Evolutionary conservation across 345 rosid species (phyloP).

Genomic region (Moricandia moricandioides): DNA sequence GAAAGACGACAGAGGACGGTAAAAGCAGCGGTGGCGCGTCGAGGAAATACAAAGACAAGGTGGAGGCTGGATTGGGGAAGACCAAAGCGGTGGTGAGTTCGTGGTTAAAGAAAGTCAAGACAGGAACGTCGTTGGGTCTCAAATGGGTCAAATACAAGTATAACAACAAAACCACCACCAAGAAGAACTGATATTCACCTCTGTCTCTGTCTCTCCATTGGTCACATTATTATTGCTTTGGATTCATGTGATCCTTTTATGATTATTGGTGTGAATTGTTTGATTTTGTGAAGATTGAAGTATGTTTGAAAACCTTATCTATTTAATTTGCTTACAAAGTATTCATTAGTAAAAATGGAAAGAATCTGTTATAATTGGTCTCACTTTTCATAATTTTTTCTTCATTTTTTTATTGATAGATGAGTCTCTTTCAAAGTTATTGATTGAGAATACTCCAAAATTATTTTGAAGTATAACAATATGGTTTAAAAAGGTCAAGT

Average conservation of each 20-base stretch:
- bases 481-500: no score
- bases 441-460: no score
- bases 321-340: no score
- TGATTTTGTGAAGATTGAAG: background rate
- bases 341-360: no score
- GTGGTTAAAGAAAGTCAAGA: constrained; percentile 58
- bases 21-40: constrained; percentile 16
- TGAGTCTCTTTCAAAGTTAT: no score
- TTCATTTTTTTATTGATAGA: no score
- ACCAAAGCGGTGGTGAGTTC: constrained; percentile 58
- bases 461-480: no score
- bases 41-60: constrained; percentile 68
- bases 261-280: background rate
- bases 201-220: background rate
- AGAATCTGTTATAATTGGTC: no score
- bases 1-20: constrained; percentile 14
- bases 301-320: background rate
- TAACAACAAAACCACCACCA: constrained; percentile 39
- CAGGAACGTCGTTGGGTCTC: constrained; percentile 49
- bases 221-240: background rate
- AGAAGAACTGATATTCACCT: constrained; percentile 14
- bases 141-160: constrained; percentile 68
- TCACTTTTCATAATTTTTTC: no score
- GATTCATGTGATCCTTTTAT: background rate
- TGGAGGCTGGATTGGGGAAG: constrained; percentile 57